Base-by-base conservation (phyloP, 2,329 filamentous ascomycete species). In the Aureobasidium subglaciale region DNA sequence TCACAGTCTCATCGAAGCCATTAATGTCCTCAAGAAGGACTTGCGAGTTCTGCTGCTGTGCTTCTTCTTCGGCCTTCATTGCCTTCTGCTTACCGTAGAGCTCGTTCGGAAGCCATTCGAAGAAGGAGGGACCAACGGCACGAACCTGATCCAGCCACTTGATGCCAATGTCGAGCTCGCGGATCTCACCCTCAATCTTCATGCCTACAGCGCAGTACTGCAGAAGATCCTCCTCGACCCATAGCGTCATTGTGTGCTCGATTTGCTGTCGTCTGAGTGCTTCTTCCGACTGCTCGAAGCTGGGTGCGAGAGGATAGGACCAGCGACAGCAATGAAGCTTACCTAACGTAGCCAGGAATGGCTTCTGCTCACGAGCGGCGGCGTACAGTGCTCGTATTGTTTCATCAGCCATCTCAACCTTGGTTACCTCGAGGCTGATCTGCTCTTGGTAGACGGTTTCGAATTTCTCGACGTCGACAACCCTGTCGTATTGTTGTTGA, bases 181-280 rank as follows among this genome's bases (percentile, higher is more conserved):
- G 63, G 54, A 71, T 61, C 11, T 56, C 62, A 5, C 65, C 73
- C 32, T 71, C 63, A 45, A 78, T 64, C 65, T 74, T 77, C 70
- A 77, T 69, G 0, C 89, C 88, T 0, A 78, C 68, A 57, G 80
- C 79, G 64, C 87, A 81, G 55, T 80, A 73, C 25, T 73, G 58
- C 16, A 87, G 70, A 2, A 82, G 67, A 4, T 77, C 68, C 24
- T 82, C 78, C 58, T 96, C 90, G 3, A 96, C 65, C 64, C 87
- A 82, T 60, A 95, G 85, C 11, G 67, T 66, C 59, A 74, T 70
- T 42, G 74, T 75, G 40, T 79, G 74, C 29, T 75, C 74, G 29
- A 83, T 40, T 67, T 60, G 32, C 37, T 54, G 56, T 48, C 75
- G 60, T 50, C 75, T 71, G 9, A 46, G 16, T 58, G 71, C 66